Percentiles rank a stretch among this genome's conserved stretches.
Conservation (phyloP, 1,139 yeast genomes). For the Taphrina pruni region DNA sequence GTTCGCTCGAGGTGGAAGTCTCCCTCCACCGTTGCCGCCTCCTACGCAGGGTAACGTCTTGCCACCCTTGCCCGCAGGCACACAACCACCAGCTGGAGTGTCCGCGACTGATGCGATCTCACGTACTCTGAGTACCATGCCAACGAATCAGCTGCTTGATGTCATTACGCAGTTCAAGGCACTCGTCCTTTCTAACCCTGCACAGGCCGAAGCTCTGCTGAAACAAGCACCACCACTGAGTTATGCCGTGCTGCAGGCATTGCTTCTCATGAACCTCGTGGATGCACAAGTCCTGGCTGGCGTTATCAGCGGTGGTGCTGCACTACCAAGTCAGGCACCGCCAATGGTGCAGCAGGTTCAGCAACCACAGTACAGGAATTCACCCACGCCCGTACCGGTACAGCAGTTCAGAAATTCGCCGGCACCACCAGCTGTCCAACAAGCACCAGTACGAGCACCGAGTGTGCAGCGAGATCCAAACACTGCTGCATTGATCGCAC, state of each 20-base stretch:
- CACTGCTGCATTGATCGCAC: slow-evolving; percentile 56
- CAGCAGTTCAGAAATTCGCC: slow-evolving; percentile 44
- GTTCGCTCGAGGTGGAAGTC: slow-evolving; percentile 21
- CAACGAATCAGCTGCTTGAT: slow-evolving; percentile 62
- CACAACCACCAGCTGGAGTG: slow-evolving; percentile 55
- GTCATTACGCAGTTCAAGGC: slow-evolving; percentile 67
- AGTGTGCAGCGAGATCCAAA: slow-evolving; percentile 49
- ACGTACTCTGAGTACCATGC: slow-evolving; percentile 62
- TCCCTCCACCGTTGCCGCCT: slow-evolving; percentile 40
- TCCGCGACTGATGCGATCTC: slow-evolving; percentile 69
- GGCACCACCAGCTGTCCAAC: slow-evolving; percentile 41
- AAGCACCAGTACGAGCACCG: slow-evolving; percentile 22
- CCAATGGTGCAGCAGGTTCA: slow-evolving; percentile 42
- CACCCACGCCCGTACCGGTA: slow-evolving; percentile 38
- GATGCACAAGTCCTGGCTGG: slow-evolving; percentile 61
- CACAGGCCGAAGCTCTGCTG: slow-evolving; percentile 66
- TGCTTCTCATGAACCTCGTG: slow-evolving; percentile 65
- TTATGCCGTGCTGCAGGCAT: slow-evolving; percentile 79
- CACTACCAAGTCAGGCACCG: slow-evolving; percentile 47
- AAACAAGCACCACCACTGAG: slow-evolving; percentile 77
- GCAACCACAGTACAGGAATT: slow-evolving; percentile 38
- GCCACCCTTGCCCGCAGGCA: slow-evolving; percentile 45
- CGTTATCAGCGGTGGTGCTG: slow-evolving; percentile 49
- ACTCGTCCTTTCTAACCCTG: slow-evolving; percentile 68
- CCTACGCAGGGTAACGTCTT: slow-evolving; percentile 24